These are phyloP conservation scores for Taphrina deformans DNA, from an alignment of 1,139 yeast genomes.

Conservation along the genomic window DNA sequence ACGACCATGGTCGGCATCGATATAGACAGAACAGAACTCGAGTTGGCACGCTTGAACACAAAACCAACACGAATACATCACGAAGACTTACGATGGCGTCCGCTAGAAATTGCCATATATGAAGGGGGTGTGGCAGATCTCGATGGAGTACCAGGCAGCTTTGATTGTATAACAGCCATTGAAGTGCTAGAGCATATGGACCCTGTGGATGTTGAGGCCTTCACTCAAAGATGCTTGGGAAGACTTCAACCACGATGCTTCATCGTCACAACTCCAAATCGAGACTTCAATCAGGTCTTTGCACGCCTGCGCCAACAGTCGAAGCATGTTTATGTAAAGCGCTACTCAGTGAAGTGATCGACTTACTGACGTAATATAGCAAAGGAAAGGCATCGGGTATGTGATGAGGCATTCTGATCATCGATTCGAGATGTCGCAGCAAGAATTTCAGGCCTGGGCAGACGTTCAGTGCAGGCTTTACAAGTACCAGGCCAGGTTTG, in stretches of 20 bases:
- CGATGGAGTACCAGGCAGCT: background rate
- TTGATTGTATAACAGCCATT: slow-evolving; percentile 33
- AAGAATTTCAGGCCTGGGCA: slow-evolving; percentile 27
- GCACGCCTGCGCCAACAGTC: background rate
- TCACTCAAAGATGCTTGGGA: slow-evolving; percentile 2
- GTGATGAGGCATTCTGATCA: slow-evolving; percentile 33
- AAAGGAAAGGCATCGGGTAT: slow-evolving; percentile 5
- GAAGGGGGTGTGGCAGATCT: slow-evolving; percentile 23
- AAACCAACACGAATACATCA: background rate
- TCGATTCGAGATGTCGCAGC: slow-evolving; percentile 31
- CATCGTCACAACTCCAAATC: slow-evolving; percentile 31
- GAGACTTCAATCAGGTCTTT: slow-evolving; percentile 32
- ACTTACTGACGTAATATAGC: background rate
- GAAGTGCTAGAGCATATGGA: slow-evolving; percentile 33
- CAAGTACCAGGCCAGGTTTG: slow-evolving; percentile 6
- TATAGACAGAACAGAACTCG: background rate
- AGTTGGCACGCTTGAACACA: background rate
- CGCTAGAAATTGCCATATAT: background rate
- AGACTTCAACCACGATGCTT: slow-evolving; percentile 12
- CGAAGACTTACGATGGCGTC: slow-evolving; percentile 26
- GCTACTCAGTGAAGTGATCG: background rate
- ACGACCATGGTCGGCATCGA: slow-evolving; percentile 26
- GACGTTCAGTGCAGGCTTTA: background rate
- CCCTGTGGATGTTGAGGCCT: slow-evolving; percentile 10
- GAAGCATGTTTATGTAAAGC: background rate